Conservation (phyloP, 768 basidiomycete genomes). For the Pseudohyphozyma bogoriensis region DNA sequence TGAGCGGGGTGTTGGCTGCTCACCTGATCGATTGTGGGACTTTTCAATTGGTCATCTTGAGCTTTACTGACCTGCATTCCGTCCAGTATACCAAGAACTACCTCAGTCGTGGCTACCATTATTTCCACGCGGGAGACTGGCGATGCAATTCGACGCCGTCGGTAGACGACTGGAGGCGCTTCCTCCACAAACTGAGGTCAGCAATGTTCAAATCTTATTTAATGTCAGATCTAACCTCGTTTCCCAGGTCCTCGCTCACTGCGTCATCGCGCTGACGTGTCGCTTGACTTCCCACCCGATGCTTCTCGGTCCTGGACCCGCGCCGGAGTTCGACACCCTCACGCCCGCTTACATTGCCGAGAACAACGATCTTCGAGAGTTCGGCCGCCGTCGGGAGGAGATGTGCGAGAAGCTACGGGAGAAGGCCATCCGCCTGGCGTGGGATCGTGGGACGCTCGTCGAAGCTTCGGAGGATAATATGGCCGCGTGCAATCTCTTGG, state of each 20-base stretch:
- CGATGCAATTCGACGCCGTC: constrained; percentile 15
- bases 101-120: constrained; percentile 24
- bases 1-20: constrained; percentile 15
- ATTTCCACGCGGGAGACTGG: not conserved
- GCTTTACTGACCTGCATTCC: not conserved
- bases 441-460: constrained; percentile 24
- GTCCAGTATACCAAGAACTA: constrained; percentile 17
- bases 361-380: constrained; percentile 17
- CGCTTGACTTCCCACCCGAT: constrained; percentile 22
- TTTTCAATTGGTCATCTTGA: not conserved
- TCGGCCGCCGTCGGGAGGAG: constrained; percentile 8
- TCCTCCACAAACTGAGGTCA: constrained; percentile 14
- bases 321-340: constrained; percentile 10
- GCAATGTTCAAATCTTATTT: not conserved
- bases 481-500: constrained; percentile 25
- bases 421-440: constrained; percentile 14
- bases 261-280: constrained; percentile 25
- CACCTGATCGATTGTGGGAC: constrained; percentile 21
- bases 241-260: constrained; percentile 21
- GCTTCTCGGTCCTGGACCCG: constrained; percentile 6
- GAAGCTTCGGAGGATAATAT: constrained; percentile 16
- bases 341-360: constrained; percentile 5
- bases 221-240: no score
- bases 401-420: constrained; percentile 8
- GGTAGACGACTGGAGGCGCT: constrained; percentile 8